Conservation (phyloP, 169 alveolate species). For the Plasmodium billcollinsi region DNA sequence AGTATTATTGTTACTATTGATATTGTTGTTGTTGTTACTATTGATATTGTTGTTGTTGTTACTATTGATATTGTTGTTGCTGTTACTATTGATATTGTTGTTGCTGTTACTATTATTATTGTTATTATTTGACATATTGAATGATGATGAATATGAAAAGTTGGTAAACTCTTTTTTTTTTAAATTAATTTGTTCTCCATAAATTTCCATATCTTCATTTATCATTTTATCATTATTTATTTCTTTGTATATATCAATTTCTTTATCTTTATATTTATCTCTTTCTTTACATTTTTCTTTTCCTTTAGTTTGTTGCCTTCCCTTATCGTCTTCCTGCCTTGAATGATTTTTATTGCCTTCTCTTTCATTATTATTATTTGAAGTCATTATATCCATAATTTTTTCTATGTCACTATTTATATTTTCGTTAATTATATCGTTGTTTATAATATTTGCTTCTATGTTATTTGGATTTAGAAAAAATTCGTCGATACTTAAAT, state of each 20-base stretch:
- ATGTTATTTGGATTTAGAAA: constrained; percentile 11
- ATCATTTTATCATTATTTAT: too few relatives aligned
- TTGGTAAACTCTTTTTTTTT: neutral
- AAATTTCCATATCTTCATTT: neutral
- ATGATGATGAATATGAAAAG: neutral
- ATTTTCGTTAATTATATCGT: constrained; percentile 31
- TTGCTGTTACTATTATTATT: too few relatives aligned
- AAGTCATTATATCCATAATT: constrained; percentile 68
- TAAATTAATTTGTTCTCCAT: neutral
- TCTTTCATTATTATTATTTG: constrained; percentile 20
- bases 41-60: neutral
- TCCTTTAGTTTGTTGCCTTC: neutral
- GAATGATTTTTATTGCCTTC: neutral
- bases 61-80: too few relatives aligned
- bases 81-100: too few relatives aligned
- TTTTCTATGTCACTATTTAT: constrained; percentile 39
- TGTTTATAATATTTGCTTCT: constrained; percentile 22
- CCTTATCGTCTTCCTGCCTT: neutral
- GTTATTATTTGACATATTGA: too few relatives aligned
- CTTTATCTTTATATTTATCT: neutral
- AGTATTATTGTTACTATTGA: neutral
- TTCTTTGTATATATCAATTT: too few relatives aligned
- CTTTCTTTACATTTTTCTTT: neutral
- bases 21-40: neutral
- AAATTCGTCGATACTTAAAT: constrained; percentile 18